These are phyloP conservation scores for Aspergillus hortae DNA, from an alignment of 2,329 filamentous ascomycete genomes.

Conservation along the genomic window DNA sequence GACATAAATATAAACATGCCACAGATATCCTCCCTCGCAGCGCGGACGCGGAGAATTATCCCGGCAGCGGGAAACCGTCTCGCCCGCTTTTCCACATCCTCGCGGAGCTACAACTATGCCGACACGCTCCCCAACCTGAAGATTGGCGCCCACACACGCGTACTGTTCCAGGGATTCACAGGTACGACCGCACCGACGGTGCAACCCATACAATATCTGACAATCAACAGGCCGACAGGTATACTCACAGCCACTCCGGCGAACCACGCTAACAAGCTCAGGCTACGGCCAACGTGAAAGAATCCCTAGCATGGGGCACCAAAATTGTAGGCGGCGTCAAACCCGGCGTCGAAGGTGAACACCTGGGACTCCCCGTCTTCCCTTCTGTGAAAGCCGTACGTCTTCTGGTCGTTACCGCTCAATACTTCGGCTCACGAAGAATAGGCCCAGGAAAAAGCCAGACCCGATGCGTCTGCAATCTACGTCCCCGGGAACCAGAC, in stretches of 20 bases:
- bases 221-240: slow-evolving; percentile 33
- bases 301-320: slow-evolving; percentile 74
- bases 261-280: slow-evolving; percentile 28
- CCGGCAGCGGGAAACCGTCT: slow-evolving; percentile 5
- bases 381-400: slow-evolving; percentile 60
- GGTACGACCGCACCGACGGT: slow-evolving; percentile 35
- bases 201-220: slow-evolving; percentile 1
- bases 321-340: slow-evolving; percentile 77
- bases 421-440: background rate
- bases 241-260: background rate
- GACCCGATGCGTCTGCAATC: slow-evolving; percentile 73
- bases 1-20: slow-evolving; percentile 6
- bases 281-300: slow-evolving; percentile 71
- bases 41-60: slow-evolving; percentile 15
- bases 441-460: slow-evolving; percentile 65
- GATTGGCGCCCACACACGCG: slow-evolving; percentile 63
- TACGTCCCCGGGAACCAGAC: slow-evolving; percentile 76
- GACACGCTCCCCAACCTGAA: slow-evolving; percentile 64
- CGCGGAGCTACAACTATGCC: slow-evolving; percentile 43
- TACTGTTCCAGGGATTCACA: slow-evolving; percentile 70
- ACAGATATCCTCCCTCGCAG: slow-evolving; percentile 19
- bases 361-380: slow-evolving; percentile 69
- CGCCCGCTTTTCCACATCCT: slow-evolving; percentile 32
- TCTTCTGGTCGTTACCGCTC: background rate
- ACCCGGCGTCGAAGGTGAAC: slow-evolving; percentile 65